Percentiles rank a stretch among this genome's conserved stretches.
These are phyloP conservation scores for Plasmodium cynomolgi DNA, from an alignment of 169 alveolate genomes.

Conservation along the genomic window DNA sequence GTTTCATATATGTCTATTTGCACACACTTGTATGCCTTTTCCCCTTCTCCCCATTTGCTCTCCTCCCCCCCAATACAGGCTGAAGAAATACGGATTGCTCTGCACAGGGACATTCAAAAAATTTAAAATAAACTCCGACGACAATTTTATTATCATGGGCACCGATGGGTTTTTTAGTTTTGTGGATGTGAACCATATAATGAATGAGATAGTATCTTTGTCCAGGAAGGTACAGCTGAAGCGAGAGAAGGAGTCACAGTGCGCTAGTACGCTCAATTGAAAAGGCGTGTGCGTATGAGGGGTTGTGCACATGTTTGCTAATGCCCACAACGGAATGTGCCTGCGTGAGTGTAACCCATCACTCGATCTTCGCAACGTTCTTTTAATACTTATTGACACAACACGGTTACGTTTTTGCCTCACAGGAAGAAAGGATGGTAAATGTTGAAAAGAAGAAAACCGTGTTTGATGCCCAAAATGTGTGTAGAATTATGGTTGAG, in stretches of 20 bases:
- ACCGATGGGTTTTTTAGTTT: conserved; percentile 98
- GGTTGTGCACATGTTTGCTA: not conserved
- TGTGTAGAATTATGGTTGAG: conserved; percentile 84
- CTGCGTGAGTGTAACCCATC: not conserved
- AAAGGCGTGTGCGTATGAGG: not conserved
- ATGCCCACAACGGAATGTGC: not conserved
- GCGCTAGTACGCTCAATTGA: not conserved
- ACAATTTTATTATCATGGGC: conserved; percentile 95
- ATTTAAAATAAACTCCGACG: conserved; percentile 80
- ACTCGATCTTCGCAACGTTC: not conserved
- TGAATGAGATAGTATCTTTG: conserved; percentile 27
- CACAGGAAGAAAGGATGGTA: conserved; percentile 80
- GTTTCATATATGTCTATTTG: conserved; percentile 5
- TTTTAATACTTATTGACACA: not conserved
- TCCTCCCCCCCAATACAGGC: conserved; percentile 51
- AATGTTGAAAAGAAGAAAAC: conserved; percentile 75
- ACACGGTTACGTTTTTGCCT: not conserved
- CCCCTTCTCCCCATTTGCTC: not conserved
- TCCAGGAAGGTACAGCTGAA: conserved; percentile 49
- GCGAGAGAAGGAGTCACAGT: not conserved
- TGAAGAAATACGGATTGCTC: conserved; percentile 86
- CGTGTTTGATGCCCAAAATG: conserved; percentile 68
- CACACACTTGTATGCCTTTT: not conserved
- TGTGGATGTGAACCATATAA: conserved; percentile 71
- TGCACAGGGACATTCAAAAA: conserved; percentile 85